Conservation (phyloP, 345 rosid species). For the Brassica juncea region DNA sequence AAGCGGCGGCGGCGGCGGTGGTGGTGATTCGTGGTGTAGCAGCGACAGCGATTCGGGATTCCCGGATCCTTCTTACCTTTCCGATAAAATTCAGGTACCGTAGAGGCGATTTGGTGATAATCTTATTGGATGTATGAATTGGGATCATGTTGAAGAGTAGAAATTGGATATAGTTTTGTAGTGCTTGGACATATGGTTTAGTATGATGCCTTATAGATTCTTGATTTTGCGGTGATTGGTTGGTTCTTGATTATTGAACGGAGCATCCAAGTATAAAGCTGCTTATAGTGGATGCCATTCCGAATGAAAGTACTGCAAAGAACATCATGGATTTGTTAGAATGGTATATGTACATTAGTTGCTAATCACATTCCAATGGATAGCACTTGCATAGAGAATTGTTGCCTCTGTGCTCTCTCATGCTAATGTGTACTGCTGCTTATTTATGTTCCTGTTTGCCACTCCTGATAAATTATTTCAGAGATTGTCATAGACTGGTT, state of each 20-base stretch:
- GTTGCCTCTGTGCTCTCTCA: no score
- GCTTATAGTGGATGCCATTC: not conserved
- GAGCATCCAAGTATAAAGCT: not conserved
- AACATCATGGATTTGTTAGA: not conserved
- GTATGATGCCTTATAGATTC: not conserved
- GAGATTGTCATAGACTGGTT: not conserved
- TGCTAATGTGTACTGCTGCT: no score
- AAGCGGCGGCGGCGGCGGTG: constrained; percentile 61
- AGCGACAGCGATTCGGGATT: constrained; percentile 85
- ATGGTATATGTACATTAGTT: not conserved
- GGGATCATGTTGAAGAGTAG: not conserved
- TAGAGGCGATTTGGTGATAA: not conserved
- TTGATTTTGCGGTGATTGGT: not conserved
- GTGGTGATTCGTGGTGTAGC: constrained; percentile 65
- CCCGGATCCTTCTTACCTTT: constrained; percentile 69
- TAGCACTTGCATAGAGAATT: not conserved
- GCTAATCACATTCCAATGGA: not conserved
- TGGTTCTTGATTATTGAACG: not conserved
- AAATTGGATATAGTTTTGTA: not conserved
- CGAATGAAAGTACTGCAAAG: not conserved
- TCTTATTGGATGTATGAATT: not conserved
- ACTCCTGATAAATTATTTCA: not conserved
- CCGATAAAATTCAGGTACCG: constrained; percentile 72
- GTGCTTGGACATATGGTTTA: not conserved
- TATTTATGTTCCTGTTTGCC: not conserved